A percentile compares a stretch with the other conserved stretches of the same genome.
phyloP scores from a whole-genome alignment of 805 yeast genomes.

The Helenozyma rhizophorensis region DNA sequence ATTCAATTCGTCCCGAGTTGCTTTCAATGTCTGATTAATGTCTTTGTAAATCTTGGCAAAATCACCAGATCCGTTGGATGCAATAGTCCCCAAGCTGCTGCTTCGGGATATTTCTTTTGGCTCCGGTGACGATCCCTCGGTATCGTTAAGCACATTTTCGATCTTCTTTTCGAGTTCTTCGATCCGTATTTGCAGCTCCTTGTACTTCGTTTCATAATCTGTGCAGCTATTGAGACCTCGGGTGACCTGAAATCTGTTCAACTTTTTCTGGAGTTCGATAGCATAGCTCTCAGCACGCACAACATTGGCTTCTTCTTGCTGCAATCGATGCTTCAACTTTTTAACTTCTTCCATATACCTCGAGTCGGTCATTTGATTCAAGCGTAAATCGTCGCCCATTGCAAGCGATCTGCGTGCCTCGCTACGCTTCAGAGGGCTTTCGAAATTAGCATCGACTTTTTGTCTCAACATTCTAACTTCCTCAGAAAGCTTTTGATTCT shows the following conservation, averaged over 20 bases:
- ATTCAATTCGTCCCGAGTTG: slow-evolving; percentile 41
- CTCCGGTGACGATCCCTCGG: slow-evolving; percentile 1
- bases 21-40: slow-evolving; percentile 38
- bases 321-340: slow-evolving; percentile 43
- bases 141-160: slow-evolving; percentile 17
- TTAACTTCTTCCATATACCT: slow-evolving; percentile 39
- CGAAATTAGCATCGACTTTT: slow-evolving; percentile 13
- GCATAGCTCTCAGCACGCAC: slow-evolving; percentile 49
- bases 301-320: slow-evolving; percentile 49
- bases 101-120: slow-evolving; percentile 22
- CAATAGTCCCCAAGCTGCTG: slow-evolving; percentile 29
- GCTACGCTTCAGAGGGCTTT: slow-evolving; percentile 16
- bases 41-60: slow-evolving; percentile 49
- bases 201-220: slow-evolving; percentile 34
- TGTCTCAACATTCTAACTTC: slow-evolving; percentile 59
- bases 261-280: slow-evolving; percentile 39
- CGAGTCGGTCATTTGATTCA: slow-evolving; percentile 12
- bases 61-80: slow-evolving; percentile 29
- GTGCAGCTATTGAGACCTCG: slow-evolving; percentile 30
- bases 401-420: slow-evolving; percentile 28
- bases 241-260: slow-evolving; percentile 38
- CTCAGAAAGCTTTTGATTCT: slow-evolving; percentile 44
- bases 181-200: slow-evolving; percentile 31
- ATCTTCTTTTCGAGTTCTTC: slow-evolving; percentile 29
- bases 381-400: slow-evolving; percentile 26